Evolutionary conservation across 305 asterid species (phyloP).

Genomic region (Rubia balearica): DNA sequence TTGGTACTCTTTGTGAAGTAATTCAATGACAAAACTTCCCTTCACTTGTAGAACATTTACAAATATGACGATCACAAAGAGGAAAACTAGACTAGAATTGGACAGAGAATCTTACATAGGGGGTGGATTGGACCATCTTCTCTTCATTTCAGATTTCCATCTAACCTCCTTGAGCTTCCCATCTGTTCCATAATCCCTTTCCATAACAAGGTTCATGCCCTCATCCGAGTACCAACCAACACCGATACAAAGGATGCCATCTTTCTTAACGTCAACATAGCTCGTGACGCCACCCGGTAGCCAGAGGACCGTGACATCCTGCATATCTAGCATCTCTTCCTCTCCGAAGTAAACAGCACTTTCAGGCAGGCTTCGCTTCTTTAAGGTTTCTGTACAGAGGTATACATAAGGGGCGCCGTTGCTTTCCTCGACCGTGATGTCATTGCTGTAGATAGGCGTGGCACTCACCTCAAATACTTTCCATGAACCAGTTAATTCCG

Average conservation of each 20-base stretch:
- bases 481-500: constrained; percentile 84
- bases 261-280: constrained; percentile 79
- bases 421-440: constrained; percentile 33
- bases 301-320: constrained; percentile 76
- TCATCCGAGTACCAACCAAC: constrained; percentile 94
- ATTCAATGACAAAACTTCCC: background rate
- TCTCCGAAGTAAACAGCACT: constrained; percentile 62
- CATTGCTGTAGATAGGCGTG: constrained; percentile 66
- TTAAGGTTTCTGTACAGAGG: constrained; percentile 77
- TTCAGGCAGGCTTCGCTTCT: constrained; percentile 78
- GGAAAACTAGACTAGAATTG: background rate
- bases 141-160: constrained; percentile 85
- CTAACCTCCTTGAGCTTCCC: constrained; percentile 92
- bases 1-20: background rate
- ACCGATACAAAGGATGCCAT: constrained; percentile 79
- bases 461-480: constrained; percentile 93
- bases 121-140: constrained; percentile 91
- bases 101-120: constrained; percentile 40
- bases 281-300: constrained; percentile 92
- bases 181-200: constrained; percentile 87
- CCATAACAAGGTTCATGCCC: constrained; percentile 92
- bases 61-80: background rate
- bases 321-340: constrained; percentile 87
- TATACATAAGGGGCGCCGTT: constrained; percentile 47
- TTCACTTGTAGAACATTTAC: background rate